Conservation (phyloP, 768 basidiomycete genomes). For the Boletellus ananas region DNA sequence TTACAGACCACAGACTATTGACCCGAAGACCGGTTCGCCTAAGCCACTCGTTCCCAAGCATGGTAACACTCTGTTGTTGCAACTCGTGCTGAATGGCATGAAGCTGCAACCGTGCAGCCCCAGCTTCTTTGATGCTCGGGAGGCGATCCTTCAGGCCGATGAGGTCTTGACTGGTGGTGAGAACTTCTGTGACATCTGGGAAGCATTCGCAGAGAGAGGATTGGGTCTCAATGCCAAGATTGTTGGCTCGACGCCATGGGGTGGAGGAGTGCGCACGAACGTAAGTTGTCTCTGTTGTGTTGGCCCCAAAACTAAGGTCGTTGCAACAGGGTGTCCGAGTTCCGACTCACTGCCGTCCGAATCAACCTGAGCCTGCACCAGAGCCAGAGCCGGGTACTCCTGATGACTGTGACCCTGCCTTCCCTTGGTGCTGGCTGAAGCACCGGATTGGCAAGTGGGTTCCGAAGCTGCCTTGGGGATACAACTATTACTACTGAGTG, state of each 20-base stretch:
- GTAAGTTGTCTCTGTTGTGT: slow-evolving; percentile 31
- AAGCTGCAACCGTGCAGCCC: slow-evolving; percentile 93
- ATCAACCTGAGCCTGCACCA: slow-evolving; percentile 20
- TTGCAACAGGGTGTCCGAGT: slow-evolving; percentile 36
- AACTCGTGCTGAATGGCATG: slow-evolving; percentile 89
- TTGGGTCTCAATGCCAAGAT: slow-evolving; percentile 76
- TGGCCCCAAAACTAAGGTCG: not conserved
- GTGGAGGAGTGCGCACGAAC: slow-evolving; percentile 79
- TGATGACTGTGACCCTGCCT: slow-evolving; percentile 22
- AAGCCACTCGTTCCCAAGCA: slow-evolving; percentile 76
- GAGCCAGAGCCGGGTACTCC: slow-evolving; percentile 33
- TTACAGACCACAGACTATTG: slow-evolving; percentile 48
- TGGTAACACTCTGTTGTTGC: slow-evolving; percentile 82
- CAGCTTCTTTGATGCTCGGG: slow-evolving; percentile 83
- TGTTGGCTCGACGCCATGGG: slow-evolving; percentile 82
- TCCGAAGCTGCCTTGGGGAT: slow-evolving; percentile 25
- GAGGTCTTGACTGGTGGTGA: slow-evolving; percentile 86
- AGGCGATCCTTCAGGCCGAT: slow-evolving; percentile 90
- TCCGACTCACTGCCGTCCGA: slow-evolving; percentile 39
- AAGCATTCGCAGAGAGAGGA: slow-evolving; percentile 77
- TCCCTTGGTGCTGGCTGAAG: slow-evolving; percentile 26
- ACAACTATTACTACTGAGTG: slow-evolving; percentile 19
- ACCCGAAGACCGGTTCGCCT: slow-evolving; percentile 25
- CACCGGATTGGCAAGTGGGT: slow-evolving; percentile 15
- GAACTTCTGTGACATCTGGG: slow-evolving; percentile 88